Conservation (phyloP, 371 early-diverging fungal genomes). For the Apophysomyces sp. region DNA sequence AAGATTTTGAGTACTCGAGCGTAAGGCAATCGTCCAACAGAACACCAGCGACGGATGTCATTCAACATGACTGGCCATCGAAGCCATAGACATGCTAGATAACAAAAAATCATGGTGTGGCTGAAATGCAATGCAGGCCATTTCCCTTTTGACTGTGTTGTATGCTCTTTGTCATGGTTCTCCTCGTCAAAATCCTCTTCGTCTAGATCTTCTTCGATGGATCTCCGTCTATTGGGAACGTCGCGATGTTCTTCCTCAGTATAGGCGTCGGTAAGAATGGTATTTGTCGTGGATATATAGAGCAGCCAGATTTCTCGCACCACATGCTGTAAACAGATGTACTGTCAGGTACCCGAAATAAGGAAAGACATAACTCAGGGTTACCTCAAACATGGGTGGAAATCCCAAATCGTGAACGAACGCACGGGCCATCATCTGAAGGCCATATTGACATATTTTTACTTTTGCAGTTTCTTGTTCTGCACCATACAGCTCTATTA, state of each 20-base stretch:
- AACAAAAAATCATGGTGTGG: conserved; percentile 20
- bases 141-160: not conserved
- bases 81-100: conserved; percentile 27
- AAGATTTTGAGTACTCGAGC: conserved; percentile 9
- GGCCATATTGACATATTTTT: conserved; percentile 16
- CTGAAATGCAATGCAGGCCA: conserved; percentile 12
- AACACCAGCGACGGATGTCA: conserved; percentile 29
- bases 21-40: conserved; percentile 19
- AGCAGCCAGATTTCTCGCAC: conserved; percentile 39
- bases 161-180: not conserved
- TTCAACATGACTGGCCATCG: conserved; percentile 25
- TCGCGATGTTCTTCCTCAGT: conserved; percentile 7
- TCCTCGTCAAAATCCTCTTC: not conserved
- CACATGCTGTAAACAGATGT: conserved; percentile 9
- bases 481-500: not conserved
- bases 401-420: conserved; percentile 31
- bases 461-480: conserved; percentile 9
- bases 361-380: not conserved
- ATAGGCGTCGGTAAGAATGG: conserved; percentile 13
- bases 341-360: not conserved
- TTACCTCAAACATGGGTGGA: conserved; percentile 31
- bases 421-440: conserved; percentile 19
- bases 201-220: not conserved
- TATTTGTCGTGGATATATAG: conserved; percentile 15
- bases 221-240: not conserved